Conservation (phyloP, 2,329 filamentous ascomycete genomes). For the Xylariaceae sp. region DNA sequence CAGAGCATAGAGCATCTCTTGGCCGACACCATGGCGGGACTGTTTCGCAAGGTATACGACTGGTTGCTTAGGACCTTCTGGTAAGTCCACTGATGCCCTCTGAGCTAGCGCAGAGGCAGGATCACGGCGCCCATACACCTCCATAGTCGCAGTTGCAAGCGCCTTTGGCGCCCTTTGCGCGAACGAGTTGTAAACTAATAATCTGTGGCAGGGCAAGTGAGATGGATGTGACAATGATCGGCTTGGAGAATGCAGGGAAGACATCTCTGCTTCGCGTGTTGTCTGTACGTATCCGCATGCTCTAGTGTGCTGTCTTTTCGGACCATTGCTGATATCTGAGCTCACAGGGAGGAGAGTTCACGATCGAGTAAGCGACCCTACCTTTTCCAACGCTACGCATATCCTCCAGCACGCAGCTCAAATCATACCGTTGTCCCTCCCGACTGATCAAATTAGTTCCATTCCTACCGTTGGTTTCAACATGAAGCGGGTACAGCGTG, state of each 20-base stretch:
- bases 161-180: constrained; percentile 4
- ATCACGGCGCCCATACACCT: constrained; percentile 36
- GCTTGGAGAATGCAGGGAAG: constrained; percentile 97
- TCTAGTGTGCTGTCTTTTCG: constrained; percentile 13
- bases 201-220: constrained; percentile 80
- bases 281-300: constrained; percentile 71
- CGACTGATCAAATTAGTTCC: constrained; percentile 69
- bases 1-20: background rate
- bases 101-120: constrained; percentile 40
- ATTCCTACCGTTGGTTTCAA: constrained; percentile 99
- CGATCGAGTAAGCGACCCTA: constrained; percentile 84
- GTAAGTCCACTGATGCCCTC: constrained; percentile 59
- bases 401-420: constrained; percentile 27
- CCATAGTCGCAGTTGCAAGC: constrained; percentile 35
- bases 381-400: constrained; percentile 17
- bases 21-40: constrained; percentile 74
- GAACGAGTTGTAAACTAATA: constrained; percentile 20
- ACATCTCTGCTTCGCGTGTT: constrained; percentile 92
- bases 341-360: constrained; percentile 92
- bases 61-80: constrained; percentile 98
- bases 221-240: constrained; percentile 99
- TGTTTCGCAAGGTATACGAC: constrained; percentile 96
- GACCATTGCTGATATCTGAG: constrained; percentile 28
- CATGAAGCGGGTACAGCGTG: constrained; percentile 97
- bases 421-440: constrained; percentile 25